phyloP scores from a whole-genome alignment of 2,329 filamentous ascomycete genomes.

The Ophiostoma montium region DNA sequence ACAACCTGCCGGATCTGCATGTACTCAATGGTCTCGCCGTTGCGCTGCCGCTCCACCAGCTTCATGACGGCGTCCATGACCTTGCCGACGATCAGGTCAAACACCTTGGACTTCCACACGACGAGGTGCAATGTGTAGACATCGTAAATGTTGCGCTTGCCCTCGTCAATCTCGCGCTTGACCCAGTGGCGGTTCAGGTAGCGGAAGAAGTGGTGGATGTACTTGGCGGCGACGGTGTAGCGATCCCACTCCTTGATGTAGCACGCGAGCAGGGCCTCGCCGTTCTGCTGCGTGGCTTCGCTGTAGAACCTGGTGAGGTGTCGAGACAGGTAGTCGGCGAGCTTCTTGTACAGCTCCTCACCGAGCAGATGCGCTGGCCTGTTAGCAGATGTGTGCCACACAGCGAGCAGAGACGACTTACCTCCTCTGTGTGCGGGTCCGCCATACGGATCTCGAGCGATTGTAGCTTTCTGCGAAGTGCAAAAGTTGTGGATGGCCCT shows the following conservation, averaged over 20 bases:
- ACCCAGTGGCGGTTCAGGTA: slow-evolving; percentile 99
- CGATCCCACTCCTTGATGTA: slow-evolving; percentile 96
- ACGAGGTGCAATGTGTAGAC: slow-evolving; percentile 95
- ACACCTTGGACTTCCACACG: slow-evolving; percentile 87
- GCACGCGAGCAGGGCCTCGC: slow-evolving; percentile 79
- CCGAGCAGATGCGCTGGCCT: slow-evolving; percentile 72
- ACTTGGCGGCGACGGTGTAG: slow-evolving; percentile 91
- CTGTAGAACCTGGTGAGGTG: slow-evolving; percentile 41
- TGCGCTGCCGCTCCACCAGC: slow-evolving; percentile 91
- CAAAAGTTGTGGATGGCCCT: slow-evolving; percentile 97
- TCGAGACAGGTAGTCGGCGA: slow-evolving; percentile 68
- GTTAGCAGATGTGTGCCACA: background rate
- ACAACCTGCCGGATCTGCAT: slow-evolving; percentile 94
- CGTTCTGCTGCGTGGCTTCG: slow-evolving; percentile 46
- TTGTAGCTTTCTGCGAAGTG: slow-evolving; percentile 69
- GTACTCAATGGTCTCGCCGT: slow-evolving; percentile 95
- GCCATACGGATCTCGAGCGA: background rate
- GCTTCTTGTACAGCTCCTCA: slow-evolving; percentile 86
- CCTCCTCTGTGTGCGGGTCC: background rate
- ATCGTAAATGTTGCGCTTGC: slow-evolving; percentile 95
- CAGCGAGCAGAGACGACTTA: background rate
- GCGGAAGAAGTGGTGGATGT: slow-evolving; percentile 91
- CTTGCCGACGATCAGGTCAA: slow-evolving; percentile 65
- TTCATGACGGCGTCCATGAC: slow-evolving; percentile 94
- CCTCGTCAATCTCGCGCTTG: slow-evolving; percentile 95